Evolutionary conservation across 371 early-diverging fungal genomes (phyloP).

Genomic region (Nematocida minor): DNA sequence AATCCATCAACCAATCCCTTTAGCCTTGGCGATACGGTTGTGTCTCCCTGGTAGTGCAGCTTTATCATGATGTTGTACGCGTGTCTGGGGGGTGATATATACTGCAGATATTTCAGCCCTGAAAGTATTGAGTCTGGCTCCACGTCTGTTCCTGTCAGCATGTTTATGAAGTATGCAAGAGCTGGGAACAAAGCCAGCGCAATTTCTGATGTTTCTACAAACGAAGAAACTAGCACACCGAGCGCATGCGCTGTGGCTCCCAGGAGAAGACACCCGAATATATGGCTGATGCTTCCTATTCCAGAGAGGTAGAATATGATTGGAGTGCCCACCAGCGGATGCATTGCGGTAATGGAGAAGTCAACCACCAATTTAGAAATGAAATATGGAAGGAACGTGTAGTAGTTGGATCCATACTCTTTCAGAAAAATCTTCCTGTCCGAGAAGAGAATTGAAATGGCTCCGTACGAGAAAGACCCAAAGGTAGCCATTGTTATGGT

Average conservation of each 20-base stretch:
- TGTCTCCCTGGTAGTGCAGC: conserved; percentile 28
- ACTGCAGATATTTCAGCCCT: conserved; percentile 36
- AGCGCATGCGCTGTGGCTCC: conserved; percentile 42
- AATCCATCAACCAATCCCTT: background rate
- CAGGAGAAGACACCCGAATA: conserved; percentile 21
- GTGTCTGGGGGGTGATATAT: conserved; percentile 54
- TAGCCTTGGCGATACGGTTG: background rate
- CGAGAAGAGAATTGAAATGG: conserved; percentile 38
- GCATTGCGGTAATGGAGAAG: conserved; percentile 32
- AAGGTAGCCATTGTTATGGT: conserved; percentile 39
- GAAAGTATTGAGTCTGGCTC: conserved; percentile 28
- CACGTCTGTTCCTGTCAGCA: conserved; percentile 48
- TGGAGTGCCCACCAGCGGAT: conserved; percentile 24
- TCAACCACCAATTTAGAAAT: conserved; percentile 48
- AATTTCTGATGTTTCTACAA: conserved; percentile 36
- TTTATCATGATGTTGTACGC: conserved; percentile 55
- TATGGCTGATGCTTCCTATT: background rate
- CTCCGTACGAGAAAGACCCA: conserved; percentile 51
- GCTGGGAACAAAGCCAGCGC: conserved; percentile 51
- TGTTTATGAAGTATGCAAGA: conserved; percentile 47
- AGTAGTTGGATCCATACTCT: conserved; percentile 53
- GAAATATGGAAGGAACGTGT: conserved; percentile 48
- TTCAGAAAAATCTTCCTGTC: conserved; percentile 42
- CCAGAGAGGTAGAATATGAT: conserved; percentile 24
- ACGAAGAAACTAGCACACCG: conserved; percentile 45